phyloP scores from a whole-genome alignment of 2,329 filamentous ascomycete species.

The Aaosphaeria arxii region DNA sequence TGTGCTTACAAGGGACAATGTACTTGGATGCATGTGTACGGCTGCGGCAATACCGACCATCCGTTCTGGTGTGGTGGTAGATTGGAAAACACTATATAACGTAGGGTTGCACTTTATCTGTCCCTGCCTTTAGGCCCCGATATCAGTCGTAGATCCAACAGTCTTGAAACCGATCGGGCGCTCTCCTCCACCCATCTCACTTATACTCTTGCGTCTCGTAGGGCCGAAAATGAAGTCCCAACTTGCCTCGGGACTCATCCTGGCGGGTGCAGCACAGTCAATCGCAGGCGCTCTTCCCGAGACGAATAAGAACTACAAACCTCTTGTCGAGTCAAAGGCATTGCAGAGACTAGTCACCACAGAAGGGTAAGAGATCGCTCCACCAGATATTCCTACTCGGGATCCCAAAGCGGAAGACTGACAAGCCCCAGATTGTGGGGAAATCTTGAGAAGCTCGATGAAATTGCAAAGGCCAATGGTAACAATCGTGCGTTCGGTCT shows the following conservation, averaged over 20 bases:
- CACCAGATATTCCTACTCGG: neutral
- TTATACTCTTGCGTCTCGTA: no score
- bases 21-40: no score
- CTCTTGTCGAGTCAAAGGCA: slow-evolving; percentile 36
- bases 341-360: slow-evolving; percentile 41
- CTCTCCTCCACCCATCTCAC: no score
- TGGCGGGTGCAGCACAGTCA: slow-evolving; percentile 21
- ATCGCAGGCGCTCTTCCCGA: slow-evolving; percentile 19
- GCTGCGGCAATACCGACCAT: no score
- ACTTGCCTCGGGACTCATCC: slow-evolving; percentile 12
- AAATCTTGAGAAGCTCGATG: slow-evolving; percentile 54
- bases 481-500: slow-evolving; percentile 61
- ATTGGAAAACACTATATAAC: no score
- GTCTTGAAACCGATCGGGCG: no score
- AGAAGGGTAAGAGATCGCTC: slow-evolving; percentile 24
- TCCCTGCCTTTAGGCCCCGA: no score
- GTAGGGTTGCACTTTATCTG: no score
- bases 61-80: no score
- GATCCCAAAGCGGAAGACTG: neutral
- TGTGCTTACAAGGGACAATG: no score
- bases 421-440: slow-evolving; percentile 45
- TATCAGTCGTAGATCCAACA: no score
- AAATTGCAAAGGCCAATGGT: slow-evolving; percentile 54
- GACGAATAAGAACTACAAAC: slow-evolving; percentile 15
- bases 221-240: no score